Percentiles rank a stretch among this genome's conserved stretches.
phyloP scores from a whole-genome alignment of 768 basidiomycete genomes.

The Mycena polygramma region DNA sequence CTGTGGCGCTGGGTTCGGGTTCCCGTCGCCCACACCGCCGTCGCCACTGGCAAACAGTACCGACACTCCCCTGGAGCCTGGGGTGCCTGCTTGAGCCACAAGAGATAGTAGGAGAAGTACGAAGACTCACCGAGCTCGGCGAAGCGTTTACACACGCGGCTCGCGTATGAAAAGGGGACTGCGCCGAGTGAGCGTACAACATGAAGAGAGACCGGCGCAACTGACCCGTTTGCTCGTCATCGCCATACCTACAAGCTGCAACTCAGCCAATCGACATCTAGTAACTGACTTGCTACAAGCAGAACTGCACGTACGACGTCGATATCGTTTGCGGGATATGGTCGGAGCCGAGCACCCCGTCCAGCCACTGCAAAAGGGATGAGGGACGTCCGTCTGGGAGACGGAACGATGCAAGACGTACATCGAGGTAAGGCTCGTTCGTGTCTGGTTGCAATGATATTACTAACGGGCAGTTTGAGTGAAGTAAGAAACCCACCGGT shows the following conservation, averaged over 20 bases:
- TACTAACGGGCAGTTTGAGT: background rate
- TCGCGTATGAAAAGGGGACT: slow-evolving; percentile 72
- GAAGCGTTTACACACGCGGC: slow-evolving; percentile 69
- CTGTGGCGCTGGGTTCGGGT: slow-evolving; percentile 65
- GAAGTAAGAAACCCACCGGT: slow-evolving; percentile 20
- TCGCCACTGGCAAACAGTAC: slow-evolving; percentile 78
- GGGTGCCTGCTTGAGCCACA: background rate
- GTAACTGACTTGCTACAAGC: no score
- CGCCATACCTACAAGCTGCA: slow-evolving; percentile 48
- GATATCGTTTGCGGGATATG: slow-evolving; percentile 72
- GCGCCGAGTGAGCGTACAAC: slow-evolving; percentile 5
- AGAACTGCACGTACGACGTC: slow-evolving; percentile 63
- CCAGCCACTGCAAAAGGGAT: slow-evolving; percentile 66
- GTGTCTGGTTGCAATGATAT: slow-evolving; percentile 42
- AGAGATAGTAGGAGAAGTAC: background rate
- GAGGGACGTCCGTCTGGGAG: background rate
- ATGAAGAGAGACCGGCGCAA: slow-evolving; percentile 37
- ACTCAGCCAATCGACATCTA: no score
- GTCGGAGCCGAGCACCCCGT: slow-evolving; percentile 63
- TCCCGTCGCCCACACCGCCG: slow-evolving; percentile 74
- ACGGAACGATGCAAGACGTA: slow-evolving; percentile 39
- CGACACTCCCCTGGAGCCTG: slow-evolving; percentile 76
- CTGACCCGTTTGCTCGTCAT: slow-evolving; percentile 75
- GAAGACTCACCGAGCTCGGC: slow-evolving; percentile 69
- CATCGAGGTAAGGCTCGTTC: slow-evolving; percentile 65